Evolutionary conservation across 2,329 filamentous ascomycete species (phyloP), one percentile per base, ranked within the genome.

Genomic region (Neospermospora avenae): DNA sequence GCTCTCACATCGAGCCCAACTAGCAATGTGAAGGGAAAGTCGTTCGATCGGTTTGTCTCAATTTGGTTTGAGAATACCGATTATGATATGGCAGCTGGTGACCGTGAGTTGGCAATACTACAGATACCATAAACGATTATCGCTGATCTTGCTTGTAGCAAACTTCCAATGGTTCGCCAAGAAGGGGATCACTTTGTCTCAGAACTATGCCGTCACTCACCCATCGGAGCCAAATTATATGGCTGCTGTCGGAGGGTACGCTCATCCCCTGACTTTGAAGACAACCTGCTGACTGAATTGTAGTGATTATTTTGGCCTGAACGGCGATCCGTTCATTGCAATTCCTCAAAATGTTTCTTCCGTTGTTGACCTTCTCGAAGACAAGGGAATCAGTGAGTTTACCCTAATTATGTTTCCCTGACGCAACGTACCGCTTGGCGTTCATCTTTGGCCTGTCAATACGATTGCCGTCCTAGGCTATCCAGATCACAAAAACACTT

Each of bases 11-110:
- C 76, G 62, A 84, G 83, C 62, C 84, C 86, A 1, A 84, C 81
- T 34, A 86, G 80, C 71, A 72, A 84, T 68, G 84, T 92, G 55
- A 80, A 84, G 70, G 90, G 90, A 63, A 84, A 87, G 70, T 84
- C 81, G 0, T 93, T 93, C 71, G 82, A 91, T 71, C 84, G 89
- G 16, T 83, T 90, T 63, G 84, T 85, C 58, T 82, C 85, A 59
- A 85, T 93, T 73, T 93, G 87, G 86, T 80, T 91, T 51, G 90
- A 93, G 77, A 93, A 93, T 72, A 89, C 86, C 52, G 81, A 86
- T 73, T 92, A 83, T 65, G 80, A 84, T 55, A 82, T 85, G 69
- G 84, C 88, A 1, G 77, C 77, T 39, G 81, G 79, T 16, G 87
- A 92, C 72, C 80, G 81, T 84, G 70, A 69, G 81, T 76, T 52